A percentile compares a stretch with the other conserved stretches of the same genome.
phyloP scores from a whole-genome alignment of 768 basidiomycete species.

The Tylopilus balloui region DNA sequence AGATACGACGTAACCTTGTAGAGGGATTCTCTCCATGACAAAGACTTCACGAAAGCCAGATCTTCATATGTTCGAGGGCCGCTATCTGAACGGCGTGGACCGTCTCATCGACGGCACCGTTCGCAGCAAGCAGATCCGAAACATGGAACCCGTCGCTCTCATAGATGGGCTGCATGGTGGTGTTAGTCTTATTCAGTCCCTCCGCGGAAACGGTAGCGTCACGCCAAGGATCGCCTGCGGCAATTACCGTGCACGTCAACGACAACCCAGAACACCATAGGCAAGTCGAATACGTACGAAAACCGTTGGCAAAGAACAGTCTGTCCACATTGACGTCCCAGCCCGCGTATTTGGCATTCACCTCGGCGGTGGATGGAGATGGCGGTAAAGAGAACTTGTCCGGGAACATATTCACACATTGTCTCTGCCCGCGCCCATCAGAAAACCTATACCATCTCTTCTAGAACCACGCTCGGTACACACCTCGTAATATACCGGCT shows the following conservation, averaged over 20 bases:
- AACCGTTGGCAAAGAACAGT: slow-evolving; percentile 68
- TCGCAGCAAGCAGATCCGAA: slow-evolving; percentile 49
- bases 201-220: slow-evolving; percentile 64
- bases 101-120: slow-evolving; percentile 45
- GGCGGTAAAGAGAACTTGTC: slow-evolving; percentile 48
- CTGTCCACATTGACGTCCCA: slow-evolving; percentile 57
- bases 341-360: slow-evolving; percentile 51
- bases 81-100: slow-evolving; percentile 51
- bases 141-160: slow-evolving; percentile 64
- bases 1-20: too few relatives aligned
- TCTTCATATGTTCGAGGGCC: slow-evolving; percentile 48
- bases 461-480: neutral
- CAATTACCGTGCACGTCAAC: neutral
- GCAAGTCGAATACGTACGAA: slow-evolving; percentile 40
- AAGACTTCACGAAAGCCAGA: slow-evolving; percentile 35
- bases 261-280: neutral
- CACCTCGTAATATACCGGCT: slow-evolving; percentile 29
- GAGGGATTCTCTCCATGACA: too few relatives aligned
- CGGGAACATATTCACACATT: slow-evolving; percentile 67
- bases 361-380: slow-evolving; percentile 38
- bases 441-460: too few relatives aligned
- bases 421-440: slow-evolving; percentile 40
- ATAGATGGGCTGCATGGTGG: slow-evolving; percentile 51
- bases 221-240: slow-evolving; percentile 71
- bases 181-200: slow-evolving; percentile 42